Conservation (phyloP, 768 basidiomycete genomes). For the Pleurotus tuoliensis region DNA sequence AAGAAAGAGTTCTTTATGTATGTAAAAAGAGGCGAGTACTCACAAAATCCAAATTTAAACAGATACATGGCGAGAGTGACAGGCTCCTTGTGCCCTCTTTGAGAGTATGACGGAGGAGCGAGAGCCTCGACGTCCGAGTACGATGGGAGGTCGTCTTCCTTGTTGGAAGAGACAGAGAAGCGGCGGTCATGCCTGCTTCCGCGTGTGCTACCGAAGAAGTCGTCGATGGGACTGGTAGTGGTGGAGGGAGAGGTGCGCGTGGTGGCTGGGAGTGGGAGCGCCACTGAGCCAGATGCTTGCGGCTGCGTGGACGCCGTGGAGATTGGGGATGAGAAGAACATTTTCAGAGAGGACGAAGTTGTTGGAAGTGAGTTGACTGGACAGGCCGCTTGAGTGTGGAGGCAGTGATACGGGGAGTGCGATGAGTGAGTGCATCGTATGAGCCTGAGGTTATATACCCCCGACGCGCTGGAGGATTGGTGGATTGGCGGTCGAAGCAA, state of each 20-base stretch:
- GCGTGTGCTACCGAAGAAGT: slow-evolving; percentile 1
- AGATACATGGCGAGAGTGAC: slow-evolving; percentile 39
- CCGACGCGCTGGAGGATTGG: not conserved
- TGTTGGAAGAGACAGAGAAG: not conserved
- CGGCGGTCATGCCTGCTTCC: slow-evolving; percentile 1
- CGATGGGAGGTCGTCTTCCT: slow-evolving; percentile 8
- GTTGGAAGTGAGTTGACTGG: not conserved
- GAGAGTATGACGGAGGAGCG: not conserved
- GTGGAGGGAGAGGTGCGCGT: not conserved
- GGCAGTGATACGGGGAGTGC: not conserved
- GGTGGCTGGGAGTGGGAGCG: not conserved
- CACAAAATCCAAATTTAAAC: slow-evolving; percentile 48
- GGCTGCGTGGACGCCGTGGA: not conserved
- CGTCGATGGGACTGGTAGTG: not conserved
- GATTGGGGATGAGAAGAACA: not conserved
- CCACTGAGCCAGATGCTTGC: not conserved
- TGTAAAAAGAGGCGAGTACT: slow-evolving; percentile 15
- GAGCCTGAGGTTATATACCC: slow-evolving; percentile 1
- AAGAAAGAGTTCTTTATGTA: not conserved
- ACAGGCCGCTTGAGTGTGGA: not conserved
- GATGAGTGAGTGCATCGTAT: not conserved
- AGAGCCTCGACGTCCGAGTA: slow-evolving; percentile 3
- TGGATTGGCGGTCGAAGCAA: not conserved
- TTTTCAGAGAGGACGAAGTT: not conserved
- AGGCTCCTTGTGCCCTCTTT: slow-evolving; percentile 27